A percentile compares a stretch with the other conserved stretches of the same genome.
Conservation (phyloP, 139 green algal species). For the Micractinium conductrix region DNA sequence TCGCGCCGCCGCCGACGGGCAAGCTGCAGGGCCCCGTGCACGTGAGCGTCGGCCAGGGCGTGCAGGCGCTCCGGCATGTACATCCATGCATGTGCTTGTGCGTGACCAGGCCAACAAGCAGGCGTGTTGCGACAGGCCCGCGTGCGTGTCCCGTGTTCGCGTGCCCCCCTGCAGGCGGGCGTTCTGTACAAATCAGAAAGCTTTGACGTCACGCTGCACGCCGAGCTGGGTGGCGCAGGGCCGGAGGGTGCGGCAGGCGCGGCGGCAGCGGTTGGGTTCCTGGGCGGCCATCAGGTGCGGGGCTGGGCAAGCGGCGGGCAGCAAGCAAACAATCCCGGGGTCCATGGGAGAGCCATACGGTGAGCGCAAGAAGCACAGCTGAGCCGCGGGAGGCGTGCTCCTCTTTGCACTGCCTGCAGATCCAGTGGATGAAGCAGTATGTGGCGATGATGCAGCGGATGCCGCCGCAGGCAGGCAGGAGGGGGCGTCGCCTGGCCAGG, state of each 20-base stretch:
- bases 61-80: too few species aligned
- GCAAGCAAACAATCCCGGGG: background rate
- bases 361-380: background rate
- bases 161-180: constrained; percentile 35
- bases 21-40: constrained; percentile 53
- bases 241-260: too few species aligned
- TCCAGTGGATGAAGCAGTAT: constrained; percentile 47
- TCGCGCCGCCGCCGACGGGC: background rate
- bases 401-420: constrained; percentile 32
- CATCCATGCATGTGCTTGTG: too few species aligned
- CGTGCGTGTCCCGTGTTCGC: too few species aligned
- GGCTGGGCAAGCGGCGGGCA: background rate
- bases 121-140: background rate
- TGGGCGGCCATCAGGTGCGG: constrained; percentile 58
- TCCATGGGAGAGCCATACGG: too few species aligned
- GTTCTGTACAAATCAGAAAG: constrained; percentile 41
- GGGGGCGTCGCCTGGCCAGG: background rate
- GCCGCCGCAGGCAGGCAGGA: constrained; percentile 5
- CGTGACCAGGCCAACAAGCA: background rate
- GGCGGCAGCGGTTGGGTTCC: constrained; percentile 34
- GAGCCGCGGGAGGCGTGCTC: too few species aligned
- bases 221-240: constrained; percentile 19
- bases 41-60: background rate
- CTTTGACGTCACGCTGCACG: constrained; percentile 33
- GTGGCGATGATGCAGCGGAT: constrained; percentile 36